phyloP scores from a whole-genome alignment of 768 basidiomycete genomes.

The Roridomyces roridus region DNA sequence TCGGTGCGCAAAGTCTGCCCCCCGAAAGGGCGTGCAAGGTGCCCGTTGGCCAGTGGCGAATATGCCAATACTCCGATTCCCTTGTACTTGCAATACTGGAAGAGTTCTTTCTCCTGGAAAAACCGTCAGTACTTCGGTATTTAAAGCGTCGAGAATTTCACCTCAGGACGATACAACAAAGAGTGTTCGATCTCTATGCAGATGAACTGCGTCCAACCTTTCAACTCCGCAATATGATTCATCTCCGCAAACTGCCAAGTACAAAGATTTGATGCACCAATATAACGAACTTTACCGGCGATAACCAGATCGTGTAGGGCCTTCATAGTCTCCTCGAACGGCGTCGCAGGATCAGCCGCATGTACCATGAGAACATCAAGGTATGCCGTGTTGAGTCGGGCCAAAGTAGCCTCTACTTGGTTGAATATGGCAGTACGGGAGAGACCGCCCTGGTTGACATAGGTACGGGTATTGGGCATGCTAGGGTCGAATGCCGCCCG shows the following conservation, averaged over 20 bases:
- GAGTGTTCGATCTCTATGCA: slow-evolving; percentile 62
- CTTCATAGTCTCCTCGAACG: slow-evolving; percentile 53
- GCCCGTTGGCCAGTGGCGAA: slow-evolving; percentile 47
- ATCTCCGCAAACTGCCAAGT: slow-evolving; percentile 52
- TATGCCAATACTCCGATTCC: slow-evolving; percentile 62
- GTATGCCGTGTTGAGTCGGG: slow-evolving; percentile 33
- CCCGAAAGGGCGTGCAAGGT: slow-evolving; percentile 44
- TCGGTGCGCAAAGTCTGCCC: slow-evolving; percentile 24
- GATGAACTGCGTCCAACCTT: slow-evolving; percentile 58
- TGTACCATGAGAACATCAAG: slow-evolving; percentile 49
- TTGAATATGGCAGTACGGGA: slow-evolving; percentile 39
- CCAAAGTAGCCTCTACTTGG: slow-evolving; percentile 36
- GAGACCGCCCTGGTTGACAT: slow-evolving; percentile 28
- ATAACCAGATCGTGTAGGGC: slow-evolving; percentile 51
- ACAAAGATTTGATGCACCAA: slow-evolving; percentile 52
- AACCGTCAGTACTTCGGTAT: not conserved
- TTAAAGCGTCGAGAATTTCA: not conserved
- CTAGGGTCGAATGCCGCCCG: too few species aligned
- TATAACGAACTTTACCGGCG: slow-evolving; percentile 47
- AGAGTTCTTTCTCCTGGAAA: slow-evolving; percentile 49
- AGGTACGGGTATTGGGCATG: slow-evolving; percentile 10
- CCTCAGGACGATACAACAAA: slow-evolving; percentile 59
- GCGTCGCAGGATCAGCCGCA: slow-evolving; percentile 39
- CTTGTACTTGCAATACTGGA: slow-evolving; percentile 48
- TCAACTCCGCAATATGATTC: slow-evolving; percentile 48